A percentile compares a stretch with the other conserved stretches of the same genome.
phyloP scores from a whole-genome alignment of 23 red algal genomes.

The Gracilaria domingensis region DNA sequence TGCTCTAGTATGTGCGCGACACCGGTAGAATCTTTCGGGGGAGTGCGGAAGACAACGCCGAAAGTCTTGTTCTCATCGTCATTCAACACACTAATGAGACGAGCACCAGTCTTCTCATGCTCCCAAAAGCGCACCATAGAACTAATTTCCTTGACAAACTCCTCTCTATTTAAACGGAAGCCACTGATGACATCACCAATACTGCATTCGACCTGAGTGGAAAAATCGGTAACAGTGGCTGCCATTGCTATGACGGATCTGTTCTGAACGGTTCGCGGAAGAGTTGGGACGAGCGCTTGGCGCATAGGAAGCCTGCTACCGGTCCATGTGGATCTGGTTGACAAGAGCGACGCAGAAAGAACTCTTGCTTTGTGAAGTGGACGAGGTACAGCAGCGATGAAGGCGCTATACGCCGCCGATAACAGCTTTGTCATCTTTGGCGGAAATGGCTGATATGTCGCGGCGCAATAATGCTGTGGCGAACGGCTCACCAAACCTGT shows the following conservation, averaged over 20 bases:
- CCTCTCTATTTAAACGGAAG: conserved; percentile 80
- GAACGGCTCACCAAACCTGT: too few relatives aligned
- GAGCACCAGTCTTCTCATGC: conserved; percentile 80
- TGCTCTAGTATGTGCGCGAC: conserved; percentile 91
- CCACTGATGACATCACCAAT: conserved; percentile 76
- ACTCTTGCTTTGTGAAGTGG: conserved; percentile 11
- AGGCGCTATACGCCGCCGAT: conserved; percentile 13
- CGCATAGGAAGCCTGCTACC: neutral
- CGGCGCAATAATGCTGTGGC: too few relatives aligned
- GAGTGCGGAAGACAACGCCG: conserved; percentile 95
- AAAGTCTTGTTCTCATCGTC: conserved; percentile 98
- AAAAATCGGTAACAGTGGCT: conserved; percentile 14
- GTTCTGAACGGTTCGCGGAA: neutral
- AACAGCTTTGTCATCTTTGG: conserved; percentile 27
- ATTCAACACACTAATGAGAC: conserved; percentile 86
- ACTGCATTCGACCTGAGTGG: conserved; percentile 20
- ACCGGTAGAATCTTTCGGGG: conserved; percentile 75
- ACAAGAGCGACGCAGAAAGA: neutral
- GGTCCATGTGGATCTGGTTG: neutral
- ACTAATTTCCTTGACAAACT: conserved; percentile 82
- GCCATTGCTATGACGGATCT: conserved; percentile 13
- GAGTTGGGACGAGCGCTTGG: neutral
- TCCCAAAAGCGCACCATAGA: conserved; percentile 82
- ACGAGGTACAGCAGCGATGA: conserved; percentile 21
- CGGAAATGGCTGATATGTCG: neutral